phyloP scores from a whole-genome alignment of 805 yeast genomes.

The Jamesozyma lodderae region DNA sequence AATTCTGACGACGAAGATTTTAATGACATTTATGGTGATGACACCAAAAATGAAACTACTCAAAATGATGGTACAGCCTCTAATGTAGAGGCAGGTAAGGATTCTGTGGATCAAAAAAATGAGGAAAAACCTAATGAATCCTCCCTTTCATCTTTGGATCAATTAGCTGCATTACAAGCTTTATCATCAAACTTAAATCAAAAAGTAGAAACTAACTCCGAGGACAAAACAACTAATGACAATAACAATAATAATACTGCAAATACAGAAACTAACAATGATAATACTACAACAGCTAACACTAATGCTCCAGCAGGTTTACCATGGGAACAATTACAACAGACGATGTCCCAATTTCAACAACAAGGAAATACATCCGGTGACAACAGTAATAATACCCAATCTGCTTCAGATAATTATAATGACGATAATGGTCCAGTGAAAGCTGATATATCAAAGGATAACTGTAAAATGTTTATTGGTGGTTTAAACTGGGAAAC shows the following conservation, averaged over 20 bases:
- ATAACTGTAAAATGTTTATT: conserved; percentile 85
- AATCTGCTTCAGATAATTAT: conserved; percentile 2
- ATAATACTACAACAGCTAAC: conserved; percentile 5
- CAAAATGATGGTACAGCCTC: conserved; percentile 2
- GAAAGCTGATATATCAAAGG: conserved; percentile 51
- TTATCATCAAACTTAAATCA: conserved; percentile 28
- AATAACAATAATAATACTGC: conserved; percentile 9
- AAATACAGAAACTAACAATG: neutral
- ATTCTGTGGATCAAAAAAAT: conserved; percentile 2
- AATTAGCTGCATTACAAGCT: conserved; percentile 30
- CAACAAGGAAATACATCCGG: neutral
- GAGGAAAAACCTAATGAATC: conserved; percentile 1
- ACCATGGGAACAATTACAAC: conserved; percentile 30
- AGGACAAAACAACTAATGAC: conserved; percentile 1
- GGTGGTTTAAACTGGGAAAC: conserved; percentile 99
- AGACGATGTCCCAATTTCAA: conserved; percentile 29
- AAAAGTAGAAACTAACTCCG: conserved; percentile 12
- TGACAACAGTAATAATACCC: conserved; percentile 11
- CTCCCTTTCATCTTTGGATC: conserved; percentile 18
- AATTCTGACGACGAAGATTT: conserved; percentile 89
- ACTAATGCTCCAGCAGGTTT: conserved; percentile 7
- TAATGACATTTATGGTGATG: conserved; percentile 71
- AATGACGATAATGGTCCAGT: conserved; percentile 17
- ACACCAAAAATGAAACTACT: conserved; percentile 7
- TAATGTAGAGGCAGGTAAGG: conserved; percentile 2